Percentiles rank a stretch among this genome's conserved stretches.
phyloP scores from a whole-genome alignment of 2,329 filamentous ascomycete species.

The Colletotrichum agaves region DNA sequence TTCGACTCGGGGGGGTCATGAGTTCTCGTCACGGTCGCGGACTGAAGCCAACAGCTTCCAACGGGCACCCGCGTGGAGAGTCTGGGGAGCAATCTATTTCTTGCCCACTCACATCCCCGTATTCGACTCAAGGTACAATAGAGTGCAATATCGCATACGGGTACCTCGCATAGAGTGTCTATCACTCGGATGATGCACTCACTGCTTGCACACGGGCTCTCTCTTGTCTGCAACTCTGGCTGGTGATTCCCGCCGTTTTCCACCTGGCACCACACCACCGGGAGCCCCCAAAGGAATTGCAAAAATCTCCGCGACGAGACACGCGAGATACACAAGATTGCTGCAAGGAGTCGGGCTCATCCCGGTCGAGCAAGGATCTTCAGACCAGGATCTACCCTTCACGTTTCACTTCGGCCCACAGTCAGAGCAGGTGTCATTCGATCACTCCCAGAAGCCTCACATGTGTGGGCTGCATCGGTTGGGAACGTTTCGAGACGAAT shows the following conservation, averaged over 20 bases:
- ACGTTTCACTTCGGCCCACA: conserved; percentile 34
- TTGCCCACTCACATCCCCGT: conserved; percentile 22
- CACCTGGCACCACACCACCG: conserved; percentile 17
- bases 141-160: conserved; percentile 12
- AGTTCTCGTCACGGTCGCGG: conserved; percentile 4
- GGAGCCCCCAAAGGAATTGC: neutral
- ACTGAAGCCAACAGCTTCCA: neutral
- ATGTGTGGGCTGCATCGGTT: conserved; percentile 23
- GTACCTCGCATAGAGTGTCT: conserved; percentile 16
- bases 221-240: neutral
- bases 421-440: conserved; percentile 29
- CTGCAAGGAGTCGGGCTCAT: conserved; percentile 29
- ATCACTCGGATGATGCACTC: conserved; percentile 9
- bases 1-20: conserved; percentile 9
- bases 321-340: conserved; percentile 36
- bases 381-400: conserved; percentile 15
- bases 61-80: neutral
- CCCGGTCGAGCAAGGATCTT: neutral
- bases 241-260: neutral
- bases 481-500: conserved; percentile 34
- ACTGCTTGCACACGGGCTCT: conserved; percentile 3
- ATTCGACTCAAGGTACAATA: conserved; percentile 4
- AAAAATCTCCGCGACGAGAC: conserved; percentile 31
- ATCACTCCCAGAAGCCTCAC: conserved; percentile 22
- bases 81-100: conserved; percentile 21